Percentiles rank a stretch among this genome's conserved stretches.
phyloP scores from a whole-genome alignment of 352 stramenopile genomes.

The Globisporangium apiculatum region DNA sequence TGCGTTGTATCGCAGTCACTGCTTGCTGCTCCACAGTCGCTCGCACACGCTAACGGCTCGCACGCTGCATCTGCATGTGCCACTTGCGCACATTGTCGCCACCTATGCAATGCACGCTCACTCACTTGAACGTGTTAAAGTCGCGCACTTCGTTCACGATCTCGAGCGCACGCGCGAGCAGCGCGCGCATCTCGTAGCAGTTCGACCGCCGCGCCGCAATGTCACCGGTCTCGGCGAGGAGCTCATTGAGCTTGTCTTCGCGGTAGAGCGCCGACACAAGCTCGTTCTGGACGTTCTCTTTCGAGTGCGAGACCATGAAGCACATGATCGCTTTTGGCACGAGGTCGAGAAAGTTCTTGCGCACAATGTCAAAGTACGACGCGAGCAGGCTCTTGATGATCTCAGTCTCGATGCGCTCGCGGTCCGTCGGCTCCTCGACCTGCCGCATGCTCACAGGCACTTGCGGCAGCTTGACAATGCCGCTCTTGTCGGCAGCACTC shows the following conservation, averaged over 20 bases:
- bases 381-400: constrained; percentile 97
- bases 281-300: constrained; percentile 97
- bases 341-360: constrained; percentile 98
- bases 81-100: no score
- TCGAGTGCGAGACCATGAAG: constrained; percentile 93
- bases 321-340: constrained; percentile 99
- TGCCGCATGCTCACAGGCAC: constrained; percentile 95
- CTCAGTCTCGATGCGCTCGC: constrained; percentile 96
- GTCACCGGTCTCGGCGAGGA: constrained; percentile 95
- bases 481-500: constrained; percentile 26
- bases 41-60: no score
- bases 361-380: constrained; percentile 98
- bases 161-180: constrained; percentile 93
- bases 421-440: constrained; percentile 92
- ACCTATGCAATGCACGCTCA: not conserved
- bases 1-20: no score
- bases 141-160: constrained; percentile 99
- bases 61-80: no score
- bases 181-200: constrained; percentile 95
- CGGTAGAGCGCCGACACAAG: constrained; percentile 96
- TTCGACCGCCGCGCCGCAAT: constrained; percentile 92
- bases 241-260: constrained; percentile 92
- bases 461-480: constrained; percentile 93
- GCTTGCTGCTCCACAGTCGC: no score
- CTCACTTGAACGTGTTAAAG: constrained; percentile 96